phyloP scores from a whole-genome alignment of 208 protist genomes.

The Trypanosoma rangeli region DNA sequence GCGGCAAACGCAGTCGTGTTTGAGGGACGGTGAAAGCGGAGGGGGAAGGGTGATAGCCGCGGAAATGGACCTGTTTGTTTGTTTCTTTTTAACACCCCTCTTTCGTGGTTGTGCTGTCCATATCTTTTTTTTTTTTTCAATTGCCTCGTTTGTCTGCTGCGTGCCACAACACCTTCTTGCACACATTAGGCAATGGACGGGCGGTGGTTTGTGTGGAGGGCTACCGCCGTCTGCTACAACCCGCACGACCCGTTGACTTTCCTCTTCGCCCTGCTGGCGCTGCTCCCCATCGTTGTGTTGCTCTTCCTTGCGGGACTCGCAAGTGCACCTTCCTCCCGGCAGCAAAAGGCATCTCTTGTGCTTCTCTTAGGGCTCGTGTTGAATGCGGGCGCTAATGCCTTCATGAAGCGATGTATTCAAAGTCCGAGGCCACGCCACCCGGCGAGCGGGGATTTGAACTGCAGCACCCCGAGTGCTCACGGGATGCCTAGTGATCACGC shows the following conservation, averaged over 20 bases:
- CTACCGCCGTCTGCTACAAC: slow-evolving; percentile 61
- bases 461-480: slow-evolving; percentile 26
- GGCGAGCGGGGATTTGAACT: slow-evolving; percentile 17
- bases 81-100: background rate
- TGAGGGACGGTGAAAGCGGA: background rate
- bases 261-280: slow-evolving; percentile 50
- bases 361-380: slow-evolving; percentile 54
- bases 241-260: slow-evolving; percentile 48
- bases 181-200: background rate
- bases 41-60: background rate
- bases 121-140: background rate
- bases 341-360: slow-evolving; percentile 42
- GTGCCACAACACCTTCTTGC: background rate
- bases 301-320: slow-evolving; percentile 63
- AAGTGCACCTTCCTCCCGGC: slow-evolving; percentile 37
- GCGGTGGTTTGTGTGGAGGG: slow-evolving; percentile 48
- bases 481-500: slow-evolving; percentile 83
- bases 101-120: background rate
- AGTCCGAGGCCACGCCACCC: slow-evolving; percentile 50
- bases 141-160: background rate
- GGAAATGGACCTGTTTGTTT: background rate
- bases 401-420: slow-evolving; percentile 40
- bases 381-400: slow-evolving; percentile 47
- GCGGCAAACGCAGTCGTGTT: background rate
- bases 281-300: slow-evolving; percentile 60